Evolutionary conservation across 2,329 filamentous ascomycete genomes (phyloP).

Genomic region (Penicillium vulpinum): DNA sequence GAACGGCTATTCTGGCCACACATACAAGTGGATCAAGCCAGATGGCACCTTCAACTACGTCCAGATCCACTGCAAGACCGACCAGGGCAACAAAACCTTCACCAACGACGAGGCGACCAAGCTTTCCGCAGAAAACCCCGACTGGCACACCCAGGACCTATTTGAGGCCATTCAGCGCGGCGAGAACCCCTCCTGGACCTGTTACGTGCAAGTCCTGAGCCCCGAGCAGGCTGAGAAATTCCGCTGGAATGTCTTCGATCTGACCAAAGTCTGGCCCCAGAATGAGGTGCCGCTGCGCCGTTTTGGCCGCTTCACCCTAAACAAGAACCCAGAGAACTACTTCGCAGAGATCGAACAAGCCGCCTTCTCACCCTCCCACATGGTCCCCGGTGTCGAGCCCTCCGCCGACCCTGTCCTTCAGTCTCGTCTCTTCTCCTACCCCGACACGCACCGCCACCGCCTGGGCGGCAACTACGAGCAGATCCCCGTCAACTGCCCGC

Average conservation of each 20-base stretch:
- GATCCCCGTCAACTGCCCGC: constrained; percentile 61
- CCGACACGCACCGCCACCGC: constrained; percentile 66
- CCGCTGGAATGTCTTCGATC: constrained; percentile 65
- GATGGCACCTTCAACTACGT: constrained; percentile 67
- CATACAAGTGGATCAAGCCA: constrained; percentile 66
- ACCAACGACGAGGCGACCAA: constrained; percentile 58
- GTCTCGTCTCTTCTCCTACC: constrained; percentile 69
- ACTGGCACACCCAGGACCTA: constrained; percentile 64
- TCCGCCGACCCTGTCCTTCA: constrained; percentile 71
- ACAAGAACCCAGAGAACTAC: constrained; percentile 66
- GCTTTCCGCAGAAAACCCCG: constrained; percentile 59
- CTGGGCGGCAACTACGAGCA: constrained; percentile 65
- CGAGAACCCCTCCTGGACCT: constrained; percentile 63
- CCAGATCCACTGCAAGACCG: constrained; percentile 64
- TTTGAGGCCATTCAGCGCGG: constrained; percentile 63
- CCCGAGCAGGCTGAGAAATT: constrained; percentile 63
- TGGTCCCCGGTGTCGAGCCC: constrained; percentile 67
- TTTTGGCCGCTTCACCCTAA: constrained; percentile 64
- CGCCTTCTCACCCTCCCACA: constrained; percentile 67
- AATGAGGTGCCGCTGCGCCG: constrained; percentile 60
- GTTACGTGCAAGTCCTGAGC: constrained; percentile 63
- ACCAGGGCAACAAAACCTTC: constrained; percentile 63
- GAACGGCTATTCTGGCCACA: constrained; percentile 68
- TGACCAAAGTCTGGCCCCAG: constrained; percentile 70
- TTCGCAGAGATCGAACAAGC: constrained; percentile 71